A percentile compares a stretch with the other conserved stretches of the same genome.
Conservation (phyloP, 139 green algal genomes). For the Diplosphaera chodatii region DNA sequence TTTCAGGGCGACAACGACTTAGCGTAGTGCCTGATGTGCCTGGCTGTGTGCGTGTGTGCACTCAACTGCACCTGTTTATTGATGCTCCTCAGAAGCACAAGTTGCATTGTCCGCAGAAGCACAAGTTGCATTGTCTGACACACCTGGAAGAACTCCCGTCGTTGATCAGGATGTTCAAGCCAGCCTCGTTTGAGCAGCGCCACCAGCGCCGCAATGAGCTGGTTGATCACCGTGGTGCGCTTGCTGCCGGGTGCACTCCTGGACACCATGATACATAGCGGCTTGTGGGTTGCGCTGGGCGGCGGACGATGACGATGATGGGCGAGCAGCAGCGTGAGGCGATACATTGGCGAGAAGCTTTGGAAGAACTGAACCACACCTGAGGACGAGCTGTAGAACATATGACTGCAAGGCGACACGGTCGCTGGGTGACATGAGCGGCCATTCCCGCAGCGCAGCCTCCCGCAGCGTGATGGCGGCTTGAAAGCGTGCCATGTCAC, state of each 20-base stretch:
- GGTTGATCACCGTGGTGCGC: slow-evolving; percentile 19
- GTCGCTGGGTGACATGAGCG: slow-evolving; percentile 4
- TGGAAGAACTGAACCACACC: no score
- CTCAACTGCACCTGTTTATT: no score
- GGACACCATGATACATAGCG: not conserved
- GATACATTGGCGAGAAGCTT: no score
- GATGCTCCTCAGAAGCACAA: no score
- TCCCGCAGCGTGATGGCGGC: slow-evolving; percentile 54
- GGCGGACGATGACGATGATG: no score
- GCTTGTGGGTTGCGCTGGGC: no score
- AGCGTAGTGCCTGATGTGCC: no score
- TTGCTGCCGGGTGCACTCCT: slow-evolving; percentile 11
- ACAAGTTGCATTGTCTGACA: no score
- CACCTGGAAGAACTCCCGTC: slow-evolving; percentile 31
- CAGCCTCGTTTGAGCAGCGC: slow-evolving; percentile 71
- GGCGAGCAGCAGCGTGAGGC: no score
- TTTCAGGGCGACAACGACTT: no score
- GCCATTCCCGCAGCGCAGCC: slow-evolving; percentile 54
- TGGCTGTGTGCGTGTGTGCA: no score
- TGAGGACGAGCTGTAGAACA: slow-evolving; percentile 41
- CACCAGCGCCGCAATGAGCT: slow-evolving; percentile 37
- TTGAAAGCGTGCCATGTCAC: slow-evolving; percentile 36
- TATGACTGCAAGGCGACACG: slow-evolving; percentile 35
- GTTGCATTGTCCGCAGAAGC: no score
- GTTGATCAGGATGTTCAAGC: slow-evolving; percentile 31